Base-by-base conservation (phyloP, 2,329 filamentous ascomycete species). In the Fusarium hainanense region DNA sequence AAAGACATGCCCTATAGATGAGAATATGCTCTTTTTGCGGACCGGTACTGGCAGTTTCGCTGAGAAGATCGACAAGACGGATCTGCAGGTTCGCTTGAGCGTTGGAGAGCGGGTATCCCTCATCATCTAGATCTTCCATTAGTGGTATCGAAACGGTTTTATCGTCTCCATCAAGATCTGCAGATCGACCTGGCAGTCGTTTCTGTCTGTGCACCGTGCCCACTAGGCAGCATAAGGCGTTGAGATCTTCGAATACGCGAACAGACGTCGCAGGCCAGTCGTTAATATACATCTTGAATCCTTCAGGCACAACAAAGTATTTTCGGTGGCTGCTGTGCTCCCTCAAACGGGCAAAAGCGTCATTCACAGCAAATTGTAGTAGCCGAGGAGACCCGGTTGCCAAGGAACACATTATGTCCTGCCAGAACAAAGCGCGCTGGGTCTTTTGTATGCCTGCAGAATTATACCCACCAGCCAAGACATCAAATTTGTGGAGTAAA, bases 331-430 rank as follows among this genome's bases (percentile, higher is more conserved):
- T 14, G 6, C 23, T 1, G 16, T 32, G 4, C 6, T 41, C 28
- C 7, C 49, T 37, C 8, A 63, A n/a, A 1, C 3, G 23, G 3
- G 13, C 1, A 20, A 57, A 40, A 4, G 3, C n/a, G 2, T 30
- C 30, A 3, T 4, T 4, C 3, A 40, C 32, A 2, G 57, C 30
- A 1, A 63, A 27, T 0, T 18, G 37, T 0, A 63, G 20, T 0
- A 63, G 37, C 6, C 58, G 42, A 2, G 43, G 58, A 1, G 20
- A 30, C 8, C 60, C 37, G 7, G 49, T 63, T 18, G 49, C 43
- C 7, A 63, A 30, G 2, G 60, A 63, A 30, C 43, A 49, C 2
- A 57, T 44, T 14, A 63, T 63, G 7, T 63, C 60, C 20, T 63
- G 60, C 60, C 60, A 63, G 1, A 40, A 41, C 13, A 63, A 43